Evolutionary conservation across 2,329 filamentous ascomycete species (phyloP), one percentile per base, ranked within the genome.

Genomic region (Zelopaecilomyces penicillatus): DNA sequence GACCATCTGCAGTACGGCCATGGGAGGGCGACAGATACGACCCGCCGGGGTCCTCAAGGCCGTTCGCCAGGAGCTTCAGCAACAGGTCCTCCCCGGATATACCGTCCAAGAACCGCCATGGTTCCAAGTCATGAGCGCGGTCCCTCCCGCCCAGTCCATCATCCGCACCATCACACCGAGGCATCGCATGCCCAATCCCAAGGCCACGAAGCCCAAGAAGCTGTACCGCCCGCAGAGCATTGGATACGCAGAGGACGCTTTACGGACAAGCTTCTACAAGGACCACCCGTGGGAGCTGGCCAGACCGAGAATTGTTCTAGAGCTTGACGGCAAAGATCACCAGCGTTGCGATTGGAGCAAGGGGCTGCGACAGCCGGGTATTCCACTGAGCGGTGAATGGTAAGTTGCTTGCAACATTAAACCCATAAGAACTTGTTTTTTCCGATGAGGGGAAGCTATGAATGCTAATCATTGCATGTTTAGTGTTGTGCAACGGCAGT

Each of bases 251-350:
- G 93, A 98, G 64, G 93, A 98, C 66, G 66, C 70, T 48, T 73
- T 98, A 58, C 83, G 93, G 51, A 73, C 68, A 54, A 79, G 82
- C 29, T 98, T 97, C 69, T 98, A 87, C 71, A 80, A 76, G 58
- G 91, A 98, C 64, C 93, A 98, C 63, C 93, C 93, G 5, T 98
- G 93, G 93, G 93, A 98, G 67, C 70, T 98, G 59, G 93, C 93
- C 12, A 77, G 91, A 50, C 93, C 93, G 44, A 77, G 87, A 54
- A 74, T 95, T 47, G 72, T 98, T 39, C 69, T 97, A 7, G 93
- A 98, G 67, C 73, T 82, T 54, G 85, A 91, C 57, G 93, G 93
- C 43, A 85, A 84, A 60, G 91, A 98, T 59, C 73, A 79, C 42
- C 78, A 83, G 62, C 72, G 68, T 44, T 82, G 80, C 57, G 80